Conservation (phyloP, 495 filamentous ascomycete species). For the Articulospora tetracladia region DNA sequence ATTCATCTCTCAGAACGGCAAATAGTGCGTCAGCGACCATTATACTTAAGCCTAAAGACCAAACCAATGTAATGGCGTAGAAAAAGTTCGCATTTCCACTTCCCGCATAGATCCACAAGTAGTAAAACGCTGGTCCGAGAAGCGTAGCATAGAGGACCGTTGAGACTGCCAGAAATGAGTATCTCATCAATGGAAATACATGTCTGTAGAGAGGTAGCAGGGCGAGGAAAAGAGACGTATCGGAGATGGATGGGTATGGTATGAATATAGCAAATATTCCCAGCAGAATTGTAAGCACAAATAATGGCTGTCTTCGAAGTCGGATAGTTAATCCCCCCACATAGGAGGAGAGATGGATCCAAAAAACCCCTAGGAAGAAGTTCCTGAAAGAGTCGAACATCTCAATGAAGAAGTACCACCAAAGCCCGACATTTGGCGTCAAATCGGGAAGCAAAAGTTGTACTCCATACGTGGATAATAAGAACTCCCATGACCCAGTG, state of each 20-base stretch:
- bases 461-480: constrained; percentile 85
- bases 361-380: constrained; percentile 97
- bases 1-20: constrained; percentile 86
- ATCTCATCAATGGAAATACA: constrained; percentile 92
- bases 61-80: constrained; percentile 97
- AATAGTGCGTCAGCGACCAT: constrained; percentile 79
- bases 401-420: constrained; percentile 99
- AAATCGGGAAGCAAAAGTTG: constrained; percentile 88
- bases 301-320: constrained; percentile 78
- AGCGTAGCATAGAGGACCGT: constrained; percentile 82
- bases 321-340: constrained; percentile 79
- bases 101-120: constrained; percentile 97
- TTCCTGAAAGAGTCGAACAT: constrained; percentile 98
- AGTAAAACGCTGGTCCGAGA: constrained; percentile 91
- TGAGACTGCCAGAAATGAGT: constrained; percentile 80
- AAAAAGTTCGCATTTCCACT: constrained; percentile 99
- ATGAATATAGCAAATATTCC: constrained; percentile 93
- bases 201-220: constrained; percentile 86
- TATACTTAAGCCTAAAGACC: constrained; percentile 83
- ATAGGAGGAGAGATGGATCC: constrained; percentile 89
- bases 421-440: constrained; percentile 90
- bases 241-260: constrained; percentile 89
- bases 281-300: constrained; percentile 73
- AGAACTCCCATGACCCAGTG: constrained; percentile 75
- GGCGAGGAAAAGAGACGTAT: constrained; percentile 78